Base-by-base conservation (phyloP, 2,329 filamentous ascomycete genomes). In the Parascedosporium putredinis region DNA sequence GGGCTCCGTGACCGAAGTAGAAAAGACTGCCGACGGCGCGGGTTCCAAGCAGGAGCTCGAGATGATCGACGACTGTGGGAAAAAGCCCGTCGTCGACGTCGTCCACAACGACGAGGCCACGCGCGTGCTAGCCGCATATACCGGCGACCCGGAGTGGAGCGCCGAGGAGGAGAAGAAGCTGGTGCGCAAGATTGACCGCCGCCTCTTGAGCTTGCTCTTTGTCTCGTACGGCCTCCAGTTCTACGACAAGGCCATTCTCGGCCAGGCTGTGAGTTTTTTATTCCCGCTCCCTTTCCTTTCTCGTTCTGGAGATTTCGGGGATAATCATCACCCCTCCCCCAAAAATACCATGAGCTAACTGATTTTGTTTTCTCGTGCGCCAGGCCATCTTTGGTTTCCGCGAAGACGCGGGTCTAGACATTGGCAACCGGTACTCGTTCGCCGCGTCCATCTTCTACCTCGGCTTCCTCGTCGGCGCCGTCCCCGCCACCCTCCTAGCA, bases 211-310 rank as follows among this genome's bases (percentile, higher is more conserved):
- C 2, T 51, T 58, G 14, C 52, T 58, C 5, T 59, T 55, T 33
- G 34, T 58, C 44, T 57, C 56, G 1, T 58, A 57, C 50, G 56
- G 53, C 5, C 52, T 58, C 5, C 55, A 56, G 42, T 54, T 51
- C 6, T 55, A 55, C 24, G 55, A 56, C 50, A 74, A 76, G 56
- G 72, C 73, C 2, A 76, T 78, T 68, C 58, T 78, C n/a, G 71
- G 67, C 1, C 73, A 77, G 54, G 75, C 75, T 43, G 72, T 72
- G 57, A 52, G 60, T 56, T 8, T n/a, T n/a, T n/a, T n/a, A n/a
- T n/a, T n/a, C n/a, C n/a, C n/a, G n/a, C n/a, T n/a, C n/a, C n/a
- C n/a, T n/a, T n/a, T n/a, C n/a, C n/a, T n/a, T n/a, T n/a, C n/a
- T n/a, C n/a, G n/a, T n/a, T n/a, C n/a, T n/a, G n/a, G n/a, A n/a